A percentile compares a stretch with the other conserved stretches of the same genome.
These are phyloP conservation scores for Aeschynomene evenia DNA, from an alignment of 306 rosid species.

Conservation along the genomic window DNA sequence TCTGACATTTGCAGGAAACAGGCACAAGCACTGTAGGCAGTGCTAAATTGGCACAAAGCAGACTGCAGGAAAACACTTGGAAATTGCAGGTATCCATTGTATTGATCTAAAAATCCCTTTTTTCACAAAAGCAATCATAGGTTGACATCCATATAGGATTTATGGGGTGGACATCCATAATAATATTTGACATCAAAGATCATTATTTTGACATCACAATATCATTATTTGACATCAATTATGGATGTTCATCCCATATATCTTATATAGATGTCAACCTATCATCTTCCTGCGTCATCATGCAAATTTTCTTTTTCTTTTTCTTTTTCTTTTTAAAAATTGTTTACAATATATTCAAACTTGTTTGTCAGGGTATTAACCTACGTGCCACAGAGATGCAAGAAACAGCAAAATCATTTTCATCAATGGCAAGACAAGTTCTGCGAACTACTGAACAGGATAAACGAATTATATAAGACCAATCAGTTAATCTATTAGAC, in stretches of 20 bases:
- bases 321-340: background rate
- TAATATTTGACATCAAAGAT: no score
- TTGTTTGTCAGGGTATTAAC: slow-evolving; percentile 56
- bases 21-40: background rate
- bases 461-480: slow-evolving; percentile 37
- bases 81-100: slow-evolving; percentile 56
- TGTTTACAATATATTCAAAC: background rate
- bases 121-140: no score
- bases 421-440: slow-evolving; percentile 75
- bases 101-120: background rate
- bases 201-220: no score
- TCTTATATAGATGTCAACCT: no score
- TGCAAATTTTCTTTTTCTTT: background rate
- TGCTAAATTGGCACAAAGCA: slow-evolving; percentile 67
- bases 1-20: slow-evolving; percentile 55
- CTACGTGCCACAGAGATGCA: slow-evolving; percentile 65
- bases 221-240: no score
- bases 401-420: slow-evolving; percentile 78
- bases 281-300: no score
- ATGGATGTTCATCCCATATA: no score
- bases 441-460: slow-evolving; percentile 62
- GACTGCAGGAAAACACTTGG: slow-evolving; percentile 62
- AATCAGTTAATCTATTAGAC: background rate
- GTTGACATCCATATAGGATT: no score
- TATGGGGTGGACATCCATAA: no score